phyloP scores from a whole-genome alignment of 2,329 filamentous ascomycete species.

The Paraphoma chrysanthemicola region DNA sequence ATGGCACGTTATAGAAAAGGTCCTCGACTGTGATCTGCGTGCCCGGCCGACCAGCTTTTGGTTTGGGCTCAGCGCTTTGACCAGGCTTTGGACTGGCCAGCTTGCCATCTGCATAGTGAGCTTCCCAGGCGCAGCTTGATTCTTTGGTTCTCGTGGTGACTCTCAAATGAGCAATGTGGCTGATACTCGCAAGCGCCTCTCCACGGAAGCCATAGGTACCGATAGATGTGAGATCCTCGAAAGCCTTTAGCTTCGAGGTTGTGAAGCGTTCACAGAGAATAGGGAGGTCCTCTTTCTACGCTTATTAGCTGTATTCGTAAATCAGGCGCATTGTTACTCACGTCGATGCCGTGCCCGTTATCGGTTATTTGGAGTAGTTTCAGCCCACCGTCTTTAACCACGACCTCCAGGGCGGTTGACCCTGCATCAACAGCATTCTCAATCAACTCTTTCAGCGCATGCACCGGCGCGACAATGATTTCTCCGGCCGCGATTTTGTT shows the following conservation, averaged over 20 bases:
- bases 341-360: conserved; percentile 94
- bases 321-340: conserved; percentile 52
- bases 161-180: conserved; percentile 93
- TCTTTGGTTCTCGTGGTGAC: conserved; percentile 93
- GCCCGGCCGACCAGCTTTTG: conserved; percentile 83
- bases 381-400: conserved; percentile 93
- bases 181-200: conserved; percentile 95
- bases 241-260: conserved; percentile 91
- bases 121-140: conserved; percentile 88
- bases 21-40: conserved; percentile 98
- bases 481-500: conserved; percentile 99
- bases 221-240: conserved; percentile 90
- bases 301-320: conserved; percentile 11
- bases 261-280: conserved; percentile 97
- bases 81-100: conserved; percentile 85
- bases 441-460: conserved; percentile 94
- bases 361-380: conserved; percentile 97
- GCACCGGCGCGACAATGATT: conserved; percentile 96
- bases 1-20: conserved; percentile 95
- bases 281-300: conserved; percentile 83
- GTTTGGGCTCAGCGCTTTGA: conserved; percentile 83
- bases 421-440: conserved; percentile 99
- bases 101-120: conserved; percentile 83
- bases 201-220: conserved; percentile 97
- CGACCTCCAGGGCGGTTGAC: conserved; percentile 85